Percentiles rank a stretch among this genome's conserved stretches.
Conservation (phyloP, 208 protist genomes). For the Novymonas esmeraldas region DNA sequence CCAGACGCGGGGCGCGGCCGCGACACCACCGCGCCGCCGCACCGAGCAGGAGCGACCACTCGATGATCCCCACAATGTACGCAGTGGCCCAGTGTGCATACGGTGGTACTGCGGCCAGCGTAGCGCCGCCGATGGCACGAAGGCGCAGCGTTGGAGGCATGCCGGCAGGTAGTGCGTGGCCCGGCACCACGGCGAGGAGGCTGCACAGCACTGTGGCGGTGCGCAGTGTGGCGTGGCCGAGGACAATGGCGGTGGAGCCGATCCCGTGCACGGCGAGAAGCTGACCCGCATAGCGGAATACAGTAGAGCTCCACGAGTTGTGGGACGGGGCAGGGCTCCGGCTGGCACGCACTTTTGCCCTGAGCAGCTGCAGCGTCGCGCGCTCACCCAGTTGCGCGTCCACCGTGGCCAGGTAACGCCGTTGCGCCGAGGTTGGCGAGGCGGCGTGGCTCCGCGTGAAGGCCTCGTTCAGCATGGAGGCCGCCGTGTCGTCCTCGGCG, state of each 20-base stretch:
- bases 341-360: constrained; percentile 9
- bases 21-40: neutral
- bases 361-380: constrained; percentile 16
- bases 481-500: constrained; percentile 4
- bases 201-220: neutral
- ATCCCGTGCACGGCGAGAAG: constrained; percentile 15
- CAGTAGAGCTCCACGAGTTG: constrained; percentile 1
- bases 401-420: constrained; percentile 9
- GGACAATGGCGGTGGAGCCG: constrained; percentile 1
- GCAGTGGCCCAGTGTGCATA: constrained; percentile 4
- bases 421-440: neutral
- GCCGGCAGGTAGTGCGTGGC: neutral
- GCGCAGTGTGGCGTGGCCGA: constrained; percentile 14
- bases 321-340: neutral
- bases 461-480: constrained; percentile 4
- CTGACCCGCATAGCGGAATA: neutral
- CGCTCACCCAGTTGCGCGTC: constrained; percentile 1
- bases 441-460: constrained; percentile 8
- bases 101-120: neutral
- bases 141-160: neutral
- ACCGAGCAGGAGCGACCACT: neutral
- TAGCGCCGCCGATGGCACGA: neutral
- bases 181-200: neutral
- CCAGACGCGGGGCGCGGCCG: neutral
- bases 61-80: constrained; percentile 2